These are phyloP conservation scores for Metschnikowia hibisci DNA, from an alignment of 805 yeast species.

Conservation along the genomic window DNA sequence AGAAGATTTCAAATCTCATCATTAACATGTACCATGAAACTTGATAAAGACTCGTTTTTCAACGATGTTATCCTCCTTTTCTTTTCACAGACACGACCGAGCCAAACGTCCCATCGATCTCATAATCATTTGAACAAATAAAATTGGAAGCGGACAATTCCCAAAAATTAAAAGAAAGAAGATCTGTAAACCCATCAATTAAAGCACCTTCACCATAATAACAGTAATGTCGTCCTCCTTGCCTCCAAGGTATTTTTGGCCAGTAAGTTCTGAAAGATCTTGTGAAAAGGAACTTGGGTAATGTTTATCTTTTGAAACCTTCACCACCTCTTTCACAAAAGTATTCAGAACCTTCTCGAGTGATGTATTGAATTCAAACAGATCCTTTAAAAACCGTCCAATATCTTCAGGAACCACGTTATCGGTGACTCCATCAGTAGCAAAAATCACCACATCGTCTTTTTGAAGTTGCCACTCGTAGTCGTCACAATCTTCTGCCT, in stretches of 20 bases:
- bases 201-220: constrained; percentile 60
- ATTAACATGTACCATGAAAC: constrained; percentile 29
- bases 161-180: no score
- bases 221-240: constrained; percentile 93
- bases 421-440: constrained; percentile 93
- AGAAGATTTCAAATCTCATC: constrained; percentile 54
- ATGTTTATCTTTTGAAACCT: constrained; percentile 64
- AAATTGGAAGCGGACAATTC: no score
- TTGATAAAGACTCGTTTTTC: constrained; percentile 64
- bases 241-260: constrained; percentile 78
- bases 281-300: constrained; percentile 86
- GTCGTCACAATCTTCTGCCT: constrained; percentile 65
- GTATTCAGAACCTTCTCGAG: constrained; percentile 46
- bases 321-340: constrained; percentile 64
- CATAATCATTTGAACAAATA: constrained; percentile 84
- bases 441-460: constrained; percentile 76
- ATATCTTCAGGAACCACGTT: constrained; percentile 73
- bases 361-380: constrained; percentile 27
- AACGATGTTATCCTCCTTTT: constrained; percentile 92
- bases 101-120: constrained; percentile 61
- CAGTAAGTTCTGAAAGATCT: constrained; percentile 61
- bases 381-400: constrained; percentile 61
- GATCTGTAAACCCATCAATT: neutral
- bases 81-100: constrained; percentile 78
- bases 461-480: constrained; percentile 61